phyloP scores from a whole-genome alignment of 768 basidiomycete genomes.

The Paxillus rubicundulus region DNA sequence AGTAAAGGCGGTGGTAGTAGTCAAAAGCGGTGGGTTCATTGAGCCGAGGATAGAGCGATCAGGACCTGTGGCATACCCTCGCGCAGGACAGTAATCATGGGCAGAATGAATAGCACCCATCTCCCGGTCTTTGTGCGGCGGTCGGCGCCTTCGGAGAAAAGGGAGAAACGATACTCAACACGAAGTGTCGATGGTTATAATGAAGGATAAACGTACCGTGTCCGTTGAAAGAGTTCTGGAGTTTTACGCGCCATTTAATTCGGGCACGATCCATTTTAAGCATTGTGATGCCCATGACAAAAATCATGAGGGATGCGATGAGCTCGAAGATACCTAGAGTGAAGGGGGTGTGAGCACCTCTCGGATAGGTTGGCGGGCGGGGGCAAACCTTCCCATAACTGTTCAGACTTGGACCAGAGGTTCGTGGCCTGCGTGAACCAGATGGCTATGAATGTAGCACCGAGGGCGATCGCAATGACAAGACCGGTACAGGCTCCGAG shows the following conservation, averaged over 20 bases:
- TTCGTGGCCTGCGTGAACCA: slow-evolving; percentile 91
- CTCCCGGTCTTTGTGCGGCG: slow-evolving; percentile 55
- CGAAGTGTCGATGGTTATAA: neutral
- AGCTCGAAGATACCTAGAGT: slow-evolving; percentile 62
- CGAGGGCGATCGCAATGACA: slow-evolving; percentile 76
- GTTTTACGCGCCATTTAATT: slow-evolving; percentile 92
- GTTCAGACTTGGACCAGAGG: slow-evolving; percentile 82
- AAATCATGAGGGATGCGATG: slow-evolving; percentile 78
- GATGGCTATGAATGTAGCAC: slow-evolving; percentile 88
- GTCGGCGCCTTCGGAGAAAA: slow-evolving; percentile 38
- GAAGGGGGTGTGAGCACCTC: neutral
- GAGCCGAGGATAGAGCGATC: neutral
- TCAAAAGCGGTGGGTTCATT: neutral
- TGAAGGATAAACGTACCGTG: slow-evolving; percentile 39
- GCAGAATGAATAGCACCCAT: slow-evolving; percentile 89
- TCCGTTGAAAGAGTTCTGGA: slow-evolving; percentile 71
- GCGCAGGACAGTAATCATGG: slow-evolving; percentile 87
- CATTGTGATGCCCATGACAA: slow-evolving; percentile 92
- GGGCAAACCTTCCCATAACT: slow-evolving; percentile 83
- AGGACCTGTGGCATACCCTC: slow-evolving; percentile 54
- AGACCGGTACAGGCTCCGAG: slow-evolving; percentile 73
- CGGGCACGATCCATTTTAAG: slow-evolving; percentile 93
- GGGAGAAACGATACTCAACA: neutral
- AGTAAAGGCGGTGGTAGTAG: neutral
- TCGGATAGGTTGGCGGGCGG: neutral